Base-by-base conservation (phyloP, 768 basidiomycete species). In the Hericium coralloides region DNA sequence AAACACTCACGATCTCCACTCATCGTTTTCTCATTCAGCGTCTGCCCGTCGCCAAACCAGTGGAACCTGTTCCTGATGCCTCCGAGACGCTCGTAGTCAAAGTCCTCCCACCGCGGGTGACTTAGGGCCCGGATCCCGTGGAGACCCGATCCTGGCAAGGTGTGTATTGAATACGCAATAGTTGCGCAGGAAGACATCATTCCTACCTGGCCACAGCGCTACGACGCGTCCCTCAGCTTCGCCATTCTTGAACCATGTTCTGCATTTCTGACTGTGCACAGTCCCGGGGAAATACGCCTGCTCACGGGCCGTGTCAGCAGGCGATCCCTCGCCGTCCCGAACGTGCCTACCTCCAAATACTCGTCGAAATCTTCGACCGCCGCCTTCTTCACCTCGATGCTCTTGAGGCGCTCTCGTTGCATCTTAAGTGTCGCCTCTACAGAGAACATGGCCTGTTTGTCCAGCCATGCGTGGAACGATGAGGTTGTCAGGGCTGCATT, bases 71-170 rank as follows among this genome's bases (percentile, higher is more conserved):
- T 83, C 53, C 67, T 69, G 41, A 68, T 65, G 5, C 63, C 70
- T 56, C 79, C 77, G 3, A 77, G 62, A 4, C 56, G 67, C 62
- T 83, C 77, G 57, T 80, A 83, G 45, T 74, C 72, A 58, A 72
- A 85, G 61, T 85, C 84, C 58, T 86, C 84, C 82, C 83, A 85
- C 5, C 84, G 77, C 5, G 83, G 83, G 64, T 80, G 66, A 38
- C 70, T 68, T 5, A 86, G 66, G 1, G 77, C 74, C 25, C 72
- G 73, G 5, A 72, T 67, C 0, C 78, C 80, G 55, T 83, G 82
- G 15, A 81, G 62, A 7, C 83, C 80, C 55, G 36, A 48, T 31
- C 8, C 51, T 17, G 20, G 37, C 17, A 2, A 43, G 23, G 22
- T 22, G 25, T 4, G 39, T 51, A n/a, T n/a, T n/a, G 9, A 53